Evolutionary conservation across 2,329 filamentous ascomycete species (phyloP).

Genomic region (Tolypocladium endophyticum): DNA sequence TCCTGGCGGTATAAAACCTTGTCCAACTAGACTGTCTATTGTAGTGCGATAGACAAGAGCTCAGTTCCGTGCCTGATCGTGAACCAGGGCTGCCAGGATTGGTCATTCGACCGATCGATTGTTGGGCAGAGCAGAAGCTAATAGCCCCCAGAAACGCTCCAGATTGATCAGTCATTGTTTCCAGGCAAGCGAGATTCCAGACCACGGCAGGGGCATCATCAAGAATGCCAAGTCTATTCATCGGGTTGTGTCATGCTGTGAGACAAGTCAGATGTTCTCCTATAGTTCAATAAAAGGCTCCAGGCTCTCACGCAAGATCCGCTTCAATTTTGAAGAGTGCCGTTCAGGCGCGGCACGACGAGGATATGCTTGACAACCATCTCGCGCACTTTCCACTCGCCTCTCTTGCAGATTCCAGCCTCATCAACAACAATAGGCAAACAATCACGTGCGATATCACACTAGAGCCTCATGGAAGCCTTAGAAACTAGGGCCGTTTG

Average conservation of each 20-base stretch:
- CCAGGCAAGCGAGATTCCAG: too few relatives aligned
- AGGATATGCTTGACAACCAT: background rate
- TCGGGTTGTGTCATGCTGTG: background rate
- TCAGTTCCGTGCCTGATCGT: too few relatives aligned
- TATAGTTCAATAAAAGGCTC: background rate
- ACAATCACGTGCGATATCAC: background rate
- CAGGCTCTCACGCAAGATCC: background rate
- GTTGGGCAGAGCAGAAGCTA: background rate
- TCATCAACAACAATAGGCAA: background rate
- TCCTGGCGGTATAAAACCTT: background rate
- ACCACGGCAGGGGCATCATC: background rate
- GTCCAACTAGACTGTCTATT: background rate
- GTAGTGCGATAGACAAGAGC: background rate
- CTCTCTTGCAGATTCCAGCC: background rate
- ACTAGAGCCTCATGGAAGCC: background rate
- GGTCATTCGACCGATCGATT: background rate
- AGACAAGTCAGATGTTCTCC: background rate
- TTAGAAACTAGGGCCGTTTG: background rate
- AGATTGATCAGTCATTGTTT: background rate
- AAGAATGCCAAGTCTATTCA: background rate
- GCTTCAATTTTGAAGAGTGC: too few relatives aligned
- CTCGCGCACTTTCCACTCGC: background rate
- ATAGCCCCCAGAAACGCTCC: background rate
- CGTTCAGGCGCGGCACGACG: too few relatives aligned
- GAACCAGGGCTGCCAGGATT: background rate